A percentile compares a stretch with the other conserved stretches of the same genome.
These are phyloP conservation scores for Zalaria sp. DNA, from an alignment of 2,329 filamentous ascomycete genomes.

Conservation along the genomic window DNA sequence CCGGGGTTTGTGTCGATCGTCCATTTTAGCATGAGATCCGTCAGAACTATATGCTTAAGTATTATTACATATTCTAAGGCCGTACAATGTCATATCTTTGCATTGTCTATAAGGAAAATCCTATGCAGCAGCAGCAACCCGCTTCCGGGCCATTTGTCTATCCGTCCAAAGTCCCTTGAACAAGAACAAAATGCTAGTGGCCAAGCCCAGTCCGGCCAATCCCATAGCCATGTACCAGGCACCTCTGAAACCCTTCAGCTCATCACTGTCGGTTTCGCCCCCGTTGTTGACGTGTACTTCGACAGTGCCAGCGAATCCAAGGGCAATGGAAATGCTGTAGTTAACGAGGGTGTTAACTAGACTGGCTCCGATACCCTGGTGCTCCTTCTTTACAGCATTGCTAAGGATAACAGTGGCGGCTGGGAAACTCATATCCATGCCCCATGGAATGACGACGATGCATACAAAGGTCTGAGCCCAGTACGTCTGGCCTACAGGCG, in stretches of 20 bases:
- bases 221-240: constrained; percentile 6
- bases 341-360: constrained; percentile 53
- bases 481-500: constrained; percentile 43
- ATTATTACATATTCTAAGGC: too few species aligned
- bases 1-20: too few species aligned
- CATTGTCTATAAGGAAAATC: too few species aligned
- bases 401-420: constrained; percentile 47
- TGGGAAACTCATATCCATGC: constrained; percentile 55
- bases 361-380: constrained; percentile 39
- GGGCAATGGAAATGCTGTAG: constrained; percentile 51
- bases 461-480: constrained; percentile 50
- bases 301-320: constrained; percentile 53
- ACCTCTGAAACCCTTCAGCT: constrained; percentile 2
- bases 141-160: background rate
- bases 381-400: constrained; percentile 31
- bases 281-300: constrained; percentile 32
- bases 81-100: too few species aligned
- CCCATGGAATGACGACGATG: constrained; percentile 43
- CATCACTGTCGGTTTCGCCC: constrained; percentile 18
- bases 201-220: background rate
- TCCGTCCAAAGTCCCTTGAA: background rate
- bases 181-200: background rate
- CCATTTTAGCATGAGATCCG: too few species aligned
- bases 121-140: too few species aligned
- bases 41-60: too few species aligned